These are phyloP conservation scores for Medicago lupulina DNA, from an alignment of 306 rosid species.

Conservation along the genomic window DNA sequence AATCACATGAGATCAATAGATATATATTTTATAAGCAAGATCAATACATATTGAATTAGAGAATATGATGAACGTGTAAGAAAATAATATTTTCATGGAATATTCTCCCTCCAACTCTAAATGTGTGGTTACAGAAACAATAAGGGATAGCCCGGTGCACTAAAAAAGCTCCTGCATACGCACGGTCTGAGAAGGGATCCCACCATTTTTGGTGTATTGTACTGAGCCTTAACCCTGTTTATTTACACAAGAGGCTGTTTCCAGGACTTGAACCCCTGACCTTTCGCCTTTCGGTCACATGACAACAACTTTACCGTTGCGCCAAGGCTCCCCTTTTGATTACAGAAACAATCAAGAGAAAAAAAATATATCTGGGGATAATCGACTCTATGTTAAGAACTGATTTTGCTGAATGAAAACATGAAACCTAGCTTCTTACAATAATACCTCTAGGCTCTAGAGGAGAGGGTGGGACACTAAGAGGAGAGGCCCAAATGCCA, in stretches of 20 bases:
- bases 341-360: not conserved
- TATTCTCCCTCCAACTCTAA: slow-evolving; percentile 14
- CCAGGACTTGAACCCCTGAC: too few relatives aligned
- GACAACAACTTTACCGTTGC: too few relatives aligned
- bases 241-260: too few relatives aligned
- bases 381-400: not conserved
- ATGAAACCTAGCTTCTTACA: not conserved
- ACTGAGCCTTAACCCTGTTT: too few relatives aligned
- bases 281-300: too few relatives aligned
- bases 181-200: too few relatives aligned
- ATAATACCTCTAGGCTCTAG: not conserved
- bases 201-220: too few relatives aligned
- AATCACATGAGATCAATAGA: not conserved
- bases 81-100: not conserved
- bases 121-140: not conserved
- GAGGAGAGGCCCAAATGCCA: not conserved
- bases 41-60: not conserved
- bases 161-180: too few relatives aligned
- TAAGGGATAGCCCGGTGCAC: not conserved
- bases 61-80: not conserved
- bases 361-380: not conserved
- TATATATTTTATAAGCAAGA: not conserved
- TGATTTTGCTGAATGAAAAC: not conserved
- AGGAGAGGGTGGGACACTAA: not conserved
- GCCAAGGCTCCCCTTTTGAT: not conserved